Percentiles rank a stretch among this genome's conserved stretches.
These are phyloP conservation scores for Phylloporus sp. DNA, from an alignment of 768 basidiomycete species.

Conservation along the genomic window DNA sequence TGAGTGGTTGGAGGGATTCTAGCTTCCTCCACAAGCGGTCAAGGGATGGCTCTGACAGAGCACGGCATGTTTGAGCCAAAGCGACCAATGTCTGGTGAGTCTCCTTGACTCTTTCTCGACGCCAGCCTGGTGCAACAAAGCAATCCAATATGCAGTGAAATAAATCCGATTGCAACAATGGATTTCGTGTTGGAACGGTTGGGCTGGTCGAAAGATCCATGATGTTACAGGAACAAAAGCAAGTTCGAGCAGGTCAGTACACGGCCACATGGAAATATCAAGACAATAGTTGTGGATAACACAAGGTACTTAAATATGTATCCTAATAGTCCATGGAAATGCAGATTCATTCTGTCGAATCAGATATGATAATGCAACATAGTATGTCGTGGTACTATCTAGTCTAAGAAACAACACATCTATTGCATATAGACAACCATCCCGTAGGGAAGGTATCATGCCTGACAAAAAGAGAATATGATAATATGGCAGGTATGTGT, in stretches of 20 bases:
- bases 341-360: no score
- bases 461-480: neutral
- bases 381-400: conserved; percentile 9
- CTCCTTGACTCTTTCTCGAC: neutral
- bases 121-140: neutral
- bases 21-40: neutral
- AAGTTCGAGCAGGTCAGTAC: no score
- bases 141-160: neutral
- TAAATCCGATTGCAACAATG: neutral
- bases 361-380: no score
- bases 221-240: neutral
- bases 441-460: conserved; percentile 13
- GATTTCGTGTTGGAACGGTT: neutral
- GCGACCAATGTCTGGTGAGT: neutral
- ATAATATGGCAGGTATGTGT: neutral
- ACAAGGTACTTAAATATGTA: neutral
- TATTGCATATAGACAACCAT: conserved; percentile 13
- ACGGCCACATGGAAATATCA: no score
- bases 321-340: no score
- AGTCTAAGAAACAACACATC: conserved; percentile 10
- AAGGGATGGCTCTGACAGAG: neutral
- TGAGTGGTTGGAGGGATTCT: neutral
- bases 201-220: neutral
- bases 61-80: neutral
- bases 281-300: no score